Evolutionary conservation across 176 grass and related monocot species (phyloP).

Genomic region (Oryza rufipogon): DNA sequence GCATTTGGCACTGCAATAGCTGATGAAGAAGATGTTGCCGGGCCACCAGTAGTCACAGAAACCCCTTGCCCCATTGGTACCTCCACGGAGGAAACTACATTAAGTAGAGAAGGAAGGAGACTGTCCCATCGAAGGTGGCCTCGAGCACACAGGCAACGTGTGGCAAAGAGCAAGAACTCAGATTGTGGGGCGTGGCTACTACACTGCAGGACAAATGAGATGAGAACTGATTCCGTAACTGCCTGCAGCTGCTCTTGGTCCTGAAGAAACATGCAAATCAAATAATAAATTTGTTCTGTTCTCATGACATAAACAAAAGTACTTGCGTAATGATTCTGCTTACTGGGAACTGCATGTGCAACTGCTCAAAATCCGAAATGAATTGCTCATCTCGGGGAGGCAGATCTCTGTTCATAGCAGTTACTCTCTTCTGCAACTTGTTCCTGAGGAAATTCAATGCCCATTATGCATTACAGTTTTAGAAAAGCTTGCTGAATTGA

Average conservation of each 20-base stretch:
- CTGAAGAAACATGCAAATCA: slow-evolving; percentile 49
- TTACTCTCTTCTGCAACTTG: slow-evolving; percentile 91
- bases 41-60: slow-evolving; percentile 36
- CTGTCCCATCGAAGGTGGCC: slow-evolving; percentile 89
- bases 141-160: slow-evolving; percentile 68
- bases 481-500: slow-evolving; percentile 23
- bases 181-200: slow-evolving; percentile 84
- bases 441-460: slow-evolving; percentile 67
- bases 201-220: slow-evolving; percentile 82
- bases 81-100: slow-evolving; percentile 66
- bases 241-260: slow-evolving; percentile 87
- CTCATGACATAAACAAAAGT: slow-evolving; percentile 23
- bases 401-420: slow-evolving; percentile 69
- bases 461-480: slow-evolving; percentile 16
- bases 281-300: slow-evolving; percentile 32
- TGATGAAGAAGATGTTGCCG: slow-evolving; percentile 57
- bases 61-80: slow-evolving; percentile 49
- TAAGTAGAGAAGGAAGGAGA: slow-evolving; percentile 83
- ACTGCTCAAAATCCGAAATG: slow-evolving; percentile 83
- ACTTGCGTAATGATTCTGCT: slow-evolving; percentile 32
- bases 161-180: slow-evolving; percentile 95
- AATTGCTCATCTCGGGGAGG: slow-evolving; percentile 89
- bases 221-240: slow-evolving; percentile 84
- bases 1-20: slow-evolving; percentile 49
- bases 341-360: slow-evolving; percentile 68